Evolutionary conservation across 345 rosid species (phyloP).

Genomic region (Eutrema yunnanense): DNA sequence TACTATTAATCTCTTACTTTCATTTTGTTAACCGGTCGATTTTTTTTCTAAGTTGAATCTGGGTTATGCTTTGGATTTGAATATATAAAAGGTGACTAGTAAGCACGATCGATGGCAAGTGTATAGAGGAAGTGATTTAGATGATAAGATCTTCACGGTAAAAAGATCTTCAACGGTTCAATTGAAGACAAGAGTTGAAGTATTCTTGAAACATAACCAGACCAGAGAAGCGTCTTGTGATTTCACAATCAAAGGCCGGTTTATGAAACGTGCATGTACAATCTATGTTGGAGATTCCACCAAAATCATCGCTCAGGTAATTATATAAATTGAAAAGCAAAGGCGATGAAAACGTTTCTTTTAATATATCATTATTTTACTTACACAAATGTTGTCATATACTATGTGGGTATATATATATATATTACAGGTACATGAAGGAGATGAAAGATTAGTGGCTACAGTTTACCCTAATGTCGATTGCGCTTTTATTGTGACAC

Average conservation of each 20-base stretch:
- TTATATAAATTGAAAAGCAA: background rate
- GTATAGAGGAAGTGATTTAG: conserved; percentile 28
- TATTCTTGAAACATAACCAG: conserved; percentile 31
- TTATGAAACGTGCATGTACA: conserved; percentile 32
- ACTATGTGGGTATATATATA: background rate
- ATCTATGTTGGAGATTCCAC: conserved; percentile 22
- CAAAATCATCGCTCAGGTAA: conserved; percentile 32
- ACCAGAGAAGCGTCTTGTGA: conserved; percentile 29
- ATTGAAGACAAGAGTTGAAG: conserved; percentile 30
- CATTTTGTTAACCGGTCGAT: background rate
- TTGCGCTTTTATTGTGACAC: conserved; percentile 27
- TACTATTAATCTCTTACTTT: background rate
- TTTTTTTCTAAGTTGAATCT: background rate
- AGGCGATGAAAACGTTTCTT: background rate
- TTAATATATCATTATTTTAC: background rate
- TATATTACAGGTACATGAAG: conserved; percentile 27
- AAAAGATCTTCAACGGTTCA: conserved; percentile 30
- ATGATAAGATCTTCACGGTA: conserved; percentile 29
- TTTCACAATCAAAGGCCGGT: conserved; percentile 32
- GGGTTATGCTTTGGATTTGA: conserved; percentile 2
- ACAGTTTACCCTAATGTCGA: conserved; percentile 31
- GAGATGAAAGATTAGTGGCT: conserved; percentile 24
- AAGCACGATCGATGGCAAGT: conserved; percentile 37
- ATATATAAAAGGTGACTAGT: conserved; percentile 24
- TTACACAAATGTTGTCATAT: background rate